These are phyloP conservation scores for Dictyostelium firmibasis DNA, from an alignment of 78 protist genomes.

Conservation along the genomic window DNA sequence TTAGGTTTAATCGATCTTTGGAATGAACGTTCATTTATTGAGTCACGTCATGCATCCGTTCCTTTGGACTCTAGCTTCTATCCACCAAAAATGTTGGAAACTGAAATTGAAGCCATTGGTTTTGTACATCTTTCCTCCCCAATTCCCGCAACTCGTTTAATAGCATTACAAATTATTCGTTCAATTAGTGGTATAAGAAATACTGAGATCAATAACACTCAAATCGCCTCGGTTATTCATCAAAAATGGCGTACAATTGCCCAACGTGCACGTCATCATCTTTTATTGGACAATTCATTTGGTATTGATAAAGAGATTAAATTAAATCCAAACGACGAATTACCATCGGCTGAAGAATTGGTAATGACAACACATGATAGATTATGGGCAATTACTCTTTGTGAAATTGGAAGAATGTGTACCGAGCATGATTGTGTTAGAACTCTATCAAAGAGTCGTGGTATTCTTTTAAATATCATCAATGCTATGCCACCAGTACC, in stretches of 20 bases:
- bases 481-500: constrained; percentile 14
- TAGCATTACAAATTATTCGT: constrained; percentile 18
- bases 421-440: constrained; percentile 60
- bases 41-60: constrained; percentile 55
- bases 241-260: constrained; percentile 33
- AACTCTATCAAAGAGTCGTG: constrained; percentile 50
- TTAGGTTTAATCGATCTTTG: constrained; percentile 67
- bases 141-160: constrained; percentile 37
- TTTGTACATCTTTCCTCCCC: constrained; percentile 41
- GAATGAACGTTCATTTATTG: constrained; percentile 73
- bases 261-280: constrained; percentile 52
- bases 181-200: constrained; percentile 52
- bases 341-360: constrained; percentile 57
- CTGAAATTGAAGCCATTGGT: constrained; percentile 69
- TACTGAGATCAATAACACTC: constrained; percentile 43
- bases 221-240: constrained; percentile 49
- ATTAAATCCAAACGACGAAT: constrained; percentile 43
- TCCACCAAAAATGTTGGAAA: constrained; percentile 74
- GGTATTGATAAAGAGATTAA: constrained; percentile 60
- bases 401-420: constrained; percentile 40
- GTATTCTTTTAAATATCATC: constrained; percentile 20
- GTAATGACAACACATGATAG: constrained; percentile 28
- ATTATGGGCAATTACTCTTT: constrained; percentile 41
- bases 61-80: constrained; percentile 45
- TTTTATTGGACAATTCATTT: constrained; percentile 41